Percentiles rank a stretch among this genome's conserved stretches.
Evolutionary conservation across 2,329 filamentous ascomycete genomes (phyloP).

Genomic region (Phialophora macrospora): DNA sequence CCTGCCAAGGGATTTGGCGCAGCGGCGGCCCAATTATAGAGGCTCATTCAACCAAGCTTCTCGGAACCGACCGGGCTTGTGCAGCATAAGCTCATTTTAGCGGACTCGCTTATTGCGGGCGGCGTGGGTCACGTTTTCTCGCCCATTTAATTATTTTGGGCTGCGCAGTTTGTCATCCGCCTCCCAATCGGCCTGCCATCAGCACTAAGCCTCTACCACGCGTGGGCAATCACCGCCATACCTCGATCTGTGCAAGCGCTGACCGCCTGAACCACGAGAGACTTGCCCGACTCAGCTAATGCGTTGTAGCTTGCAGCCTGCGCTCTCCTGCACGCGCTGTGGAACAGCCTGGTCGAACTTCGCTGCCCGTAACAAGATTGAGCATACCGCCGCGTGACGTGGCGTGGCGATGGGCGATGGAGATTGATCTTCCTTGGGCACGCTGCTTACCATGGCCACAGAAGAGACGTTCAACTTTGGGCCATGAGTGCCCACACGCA

Average conservation of each 20-base stretch:
- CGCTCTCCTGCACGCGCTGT: neutral
- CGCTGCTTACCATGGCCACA: too few relatives aligned
- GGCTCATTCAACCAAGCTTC: neutral
- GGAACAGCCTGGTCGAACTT: neutral
- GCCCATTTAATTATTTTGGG: conserved; percentile 9
- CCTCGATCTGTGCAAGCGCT: conserved; percentile 22
- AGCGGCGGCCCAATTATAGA: neutral
- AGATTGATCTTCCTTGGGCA: neutral
- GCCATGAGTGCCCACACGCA: too few relatives aligned
- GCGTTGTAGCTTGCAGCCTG: neutral
- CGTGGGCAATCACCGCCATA: conserved; percentile 21
- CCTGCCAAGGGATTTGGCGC: neutral
- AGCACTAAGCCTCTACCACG: conserved; percentile 15
- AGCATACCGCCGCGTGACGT: conserved; percentile 5
- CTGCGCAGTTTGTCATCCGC: conserved; percentile 16
- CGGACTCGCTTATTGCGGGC: neutral
- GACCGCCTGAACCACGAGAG: conserved; percentile 10
- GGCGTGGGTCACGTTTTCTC: too few relatives aligned
- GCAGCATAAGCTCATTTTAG: conserved; percentile 11
- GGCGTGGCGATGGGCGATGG: neutral
- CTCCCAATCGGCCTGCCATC: conserved; percentile 2
- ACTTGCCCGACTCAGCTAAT: neutral
- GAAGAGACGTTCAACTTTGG: too few relatives aligned
- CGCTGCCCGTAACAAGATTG: conserved; percentile 18
- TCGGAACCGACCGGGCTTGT: neutral